Percentiles rank a stretch among this genome's conserved stretches.
Conservation (phyloP, 1,284 basidiomycete genomes). For the Ustilago lituana region DNA sequence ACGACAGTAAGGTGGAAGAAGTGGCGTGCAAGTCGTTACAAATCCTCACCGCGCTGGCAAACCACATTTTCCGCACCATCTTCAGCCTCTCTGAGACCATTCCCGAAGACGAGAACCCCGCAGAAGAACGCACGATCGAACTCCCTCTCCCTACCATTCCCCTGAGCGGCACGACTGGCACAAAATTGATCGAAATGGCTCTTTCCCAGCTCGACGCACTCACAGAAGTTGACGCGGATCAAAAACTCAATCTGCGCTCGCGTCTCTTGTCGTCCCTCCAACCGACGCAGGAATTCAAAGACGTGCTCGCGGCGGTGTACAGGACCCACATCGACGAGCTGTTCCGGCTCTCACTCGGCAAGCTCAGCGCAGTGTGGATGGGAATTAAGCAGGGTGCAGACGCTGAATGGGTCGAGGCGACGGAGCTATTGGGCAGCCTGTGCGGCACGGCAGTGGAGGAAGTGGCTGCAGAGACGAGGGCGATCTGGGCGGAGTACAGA, state of each 20-base stretch:
- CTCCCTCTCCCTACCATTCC: constrained; percentile 6
- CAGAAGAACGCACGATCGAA: constrained; percentile 13
- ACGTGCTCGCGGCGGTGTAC: constrained; percentile 3
- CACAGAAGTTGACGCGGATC: constrained; percentile 11
- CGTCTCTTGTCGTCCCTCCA: constrained; percentile 11
- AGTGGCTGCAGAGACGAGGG: constrained; percentile 20
- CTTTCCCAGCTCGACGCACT: constrained; percentile 27
- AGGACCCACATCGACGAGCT: constrained; percentile 17
- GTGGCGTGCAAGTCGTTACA: constrained; percentile 23
- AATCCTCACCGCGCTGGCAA: constrained; percentile 37
- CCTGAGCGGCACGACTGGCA: neutral
- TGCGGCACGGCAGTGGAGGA: constrained; percentile 27
- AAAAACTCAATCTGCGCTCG: constrained; percentile 16
- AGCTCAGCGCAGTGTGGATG: constrained; percentile 27
- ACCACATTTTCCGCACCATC: constrained; percentile 30
- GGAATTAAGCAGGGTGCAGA: neutral
- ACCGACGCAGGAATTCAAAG: neutral
- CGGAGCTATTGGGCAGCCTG: constrained; percentile 4
- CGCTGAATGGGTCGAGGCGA: constrained; percentile 3
- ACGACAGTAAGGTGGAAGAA: constrained; percentile 2
- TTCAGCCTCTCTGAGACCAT: constrained; percentile 33
- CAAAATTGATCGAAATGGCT: constrained; percentile 19
- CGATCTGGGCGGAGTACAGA: constrained; percentile 10
- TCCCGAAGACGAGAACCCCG: constrained; percentile 18
- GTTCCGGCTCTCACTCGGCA: constrained; percentile 18